These are phyloP conservation scores for Fusarium paranaense DNA, from an alignment of 2,329 filamentous ascomycete genomes.

Conservation along the genomic window DNA sequence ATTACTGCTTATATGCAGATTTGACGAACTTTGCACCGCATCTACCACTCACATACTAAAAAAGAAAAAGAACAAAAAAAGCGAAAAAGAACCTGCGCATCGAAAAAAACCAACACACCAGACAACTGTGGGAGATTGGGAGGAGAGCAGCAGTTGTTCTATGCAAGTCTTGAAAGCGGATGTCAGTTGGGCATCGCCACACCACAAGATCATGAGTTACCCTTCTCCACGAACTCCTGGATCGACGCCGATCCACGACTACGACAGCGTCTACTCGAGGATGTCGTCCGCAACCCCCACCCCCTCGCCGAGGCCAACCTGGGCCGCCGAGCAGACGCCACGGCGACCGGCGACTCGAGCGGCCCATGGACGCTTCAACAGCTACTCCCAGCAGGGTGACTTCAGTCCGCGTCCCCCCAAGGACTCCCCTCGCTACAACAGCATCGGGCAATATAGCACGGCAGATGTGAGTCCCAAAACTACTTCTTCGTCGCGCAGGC, in stretches of 20 bases:
- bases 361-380: slow-evolving; percentile 52
- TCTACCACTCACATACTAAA: slow-evolving; percentile 29
- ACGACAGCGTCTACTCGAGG: slow-evolving; percentile 60
- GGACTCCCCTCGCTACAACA: slow-evolving; percentile 72
- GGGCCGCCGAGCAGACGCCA: slow-evolving; percentile 62
- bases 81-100: slow-evolving; percentile 33
- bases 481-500: slow-evolving; percentile 60
- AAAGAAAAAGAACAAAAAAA: slow-evolving; percentile 48
- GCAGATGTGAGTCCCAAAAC: slow-evolving; percentile 73
- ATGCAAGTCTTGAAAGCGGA: slow-evolving; percentile 35
- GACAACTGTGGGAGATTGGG: slow-evolving; percentile 44
- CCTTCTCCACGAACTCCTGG: slow-evolving; percentile 56
- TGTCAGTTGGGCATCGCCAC: slow-evolving; percentile 49
- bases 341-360: slow-evolving; percentile 67
- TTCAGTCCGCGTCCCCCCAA: slow-evolving; percentile 60
- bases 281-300: slow-evolving; percentile 68
- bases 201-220: slow-evolving; percentile 56
- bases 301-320: slow-evolving; percentile 66
- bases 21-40: slow-evolving; percentile 30
- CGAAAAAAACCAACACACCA: neutral
- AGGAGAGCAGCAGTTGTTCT: slow-evolving; percentile 42
- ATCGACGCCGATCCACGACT: slow-evolving; percentile 62
- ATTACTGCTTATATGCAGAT: slow-evolving; percentile 39
- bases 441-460: slow-evolving; percentile 72
- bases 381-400: slow-evolving; percentile 51